phyloP scores from a whole-genome alignment of 2,329 filamentous ascomycete genomes.

The Cytospora piceae region DNA sequence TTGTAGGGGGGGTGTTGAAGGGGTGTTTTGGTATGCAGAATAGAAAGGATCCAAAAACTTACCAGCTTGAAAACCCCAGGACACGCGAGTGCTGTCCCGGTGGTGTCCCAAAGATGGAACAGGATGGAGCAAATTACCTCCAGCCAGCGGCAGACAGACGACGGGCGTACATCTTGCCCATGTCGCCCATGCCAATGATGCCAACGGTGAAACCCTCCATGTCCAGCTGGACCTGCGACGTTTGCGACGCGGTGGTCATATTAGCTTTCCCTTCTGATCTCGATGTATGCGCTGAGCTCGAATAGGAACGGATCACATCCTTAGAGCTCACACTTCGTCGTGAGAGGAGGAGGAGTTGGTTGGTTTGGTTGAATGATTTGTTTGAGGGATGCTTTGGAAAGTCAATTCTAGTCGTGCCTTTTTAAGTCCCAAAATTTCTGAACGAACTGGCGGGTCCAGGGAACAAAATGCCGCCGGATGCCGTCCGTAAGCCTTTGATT shows the following conservation, averaged over 20 bases:
- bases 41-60: conserved; percentile 37
- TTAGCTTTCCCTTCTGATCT: conserved; percentile 22
- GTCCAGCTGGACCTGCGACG: conserved; percentile 40
- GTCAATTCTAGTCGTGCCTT: not conserved
- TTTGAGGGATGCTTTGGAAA: not conserved
- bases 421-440: conserved; percentile 18
- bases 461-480: conserved; percentile 16
- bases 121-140: conserved; percentile 69
- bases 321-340: conserved; percentile 18
- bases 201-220: conserved; percentile 80
- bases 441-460: conserved; percentile 10
- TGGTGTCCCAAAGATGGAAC: conserved; percentile 25
- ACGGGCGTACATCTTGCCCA: conserved; percentile 98
- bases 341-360: not conserved
- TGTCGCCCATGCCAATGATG: conserved; percentile 98
- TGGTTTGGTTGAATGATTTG: not conserved
- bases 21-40: conserved; percentile 24
- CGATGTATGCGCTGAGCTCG: conserved; percentile 28
- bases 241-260: conserved; percentile 34
- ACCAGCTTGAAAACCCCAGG: conserved; percentile 39
- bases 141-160: conserved; percentile 88
- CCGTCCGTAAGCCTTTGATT: not conserved
- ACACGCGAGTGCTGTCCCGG: conserved; percentile 19
- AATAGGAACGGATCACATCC: conserved; percentile 32
- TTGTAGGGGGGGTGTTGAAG: conserved; percentile 47